Evolutionary conservation across 768 basidiomycete genomes (phyloP).

Genomic region (Termitomyces sp.): DNA sequence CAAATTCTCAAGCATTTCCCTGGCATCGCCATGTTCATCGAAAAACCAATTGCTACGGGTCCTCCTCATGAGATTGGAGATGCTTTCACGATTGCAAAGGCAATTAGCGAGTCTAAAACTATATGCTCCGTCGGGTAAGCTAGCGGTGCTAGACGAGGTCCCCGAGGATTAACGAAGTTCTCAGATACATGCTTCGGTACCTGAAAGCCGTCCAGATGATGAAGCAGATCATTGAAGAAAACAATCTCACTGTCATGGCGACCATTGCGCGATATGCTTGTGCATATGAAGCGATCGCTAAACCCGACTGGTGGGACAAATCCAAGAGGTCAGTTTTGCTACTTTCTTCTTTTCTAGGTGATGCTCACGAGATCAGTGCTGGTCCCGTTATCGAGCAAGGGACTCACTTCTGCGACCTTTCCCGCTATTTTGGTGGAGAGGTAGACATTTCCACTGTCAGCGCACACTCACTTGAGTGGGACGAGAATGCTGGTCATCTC

Average conservation of each 20-base stretch:
- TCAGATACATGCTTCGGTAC: constrained; percentile 91
- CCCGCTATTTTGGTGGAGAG: constrained; percentile 95
- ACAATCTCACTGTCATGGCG: constrained; percentile 91
- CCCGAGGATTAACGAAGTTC: neutral
- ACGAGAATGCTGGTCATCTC: constrained; percentile 84
- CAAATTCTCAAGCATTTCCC: constrained; percentile 88
- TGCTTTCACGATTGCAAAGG: constrained; percentile 67
- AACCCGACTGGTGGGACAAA: constrained; percentile 94
- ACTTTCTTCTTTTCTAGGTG: neutral
- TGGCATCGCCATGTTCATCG: constrained; percentile 84
- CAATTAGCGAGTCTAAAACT: constrained; percentile 63
- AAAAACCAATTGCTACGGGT: constrained; percentile 90
- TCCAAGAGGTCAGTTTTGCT: constrained; percentile 55
- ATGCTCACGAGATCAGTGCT: constrained; percentile 37
- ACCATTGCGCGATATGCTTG: constrained; percentile 94
- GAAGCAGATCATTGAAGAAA: constrained; percentile 94
- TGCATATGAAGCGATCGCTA: constrained; percentile 76
- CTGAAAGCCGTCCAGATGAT: constrained; percentile 93
- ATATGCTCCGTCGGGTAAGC: constrained; percentile 87
- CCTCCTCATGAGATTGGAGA: constrained; percentile 63
- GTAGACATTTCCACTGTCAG: constrained; percentile 78
- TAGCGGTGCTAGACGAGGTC: neutral
- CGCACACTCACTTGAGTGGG: constrained; percentile 91
- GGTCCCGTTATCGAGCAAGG: constrained; percentile 89
- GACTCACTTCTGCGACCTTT: constrained; percentile 96